Evolutionary conservation across 2,329 filamentous ascomycete genomes (phyloP).

Genomic region (Aspergillus luchuensis): DNA sequence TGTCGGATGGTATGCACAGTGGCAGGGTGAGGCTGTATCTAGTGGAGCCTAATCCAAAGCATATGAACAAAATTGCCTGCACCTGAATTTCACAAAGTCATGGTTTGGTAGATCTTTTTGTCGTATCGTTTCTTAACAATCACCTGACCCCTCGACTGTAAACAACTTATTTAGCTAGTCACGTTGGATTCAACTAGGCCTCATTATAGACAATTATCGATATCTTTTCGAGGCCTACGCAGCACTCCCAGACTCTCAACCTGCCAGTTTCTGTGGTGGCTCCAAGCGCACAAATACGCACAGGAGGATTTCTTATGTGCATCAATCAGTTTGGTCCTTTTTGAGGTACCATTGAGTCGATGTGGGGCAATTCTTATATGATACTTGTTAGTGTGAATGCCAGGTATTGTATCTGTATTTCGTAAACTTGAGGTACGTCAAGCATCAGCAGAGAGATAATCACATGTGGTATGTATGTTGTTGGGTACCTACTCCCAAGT

Average conservation of each 20-base stretch:
- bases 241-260: background rate
- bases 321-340: background rate
- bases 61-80: background rate
- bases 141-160: too few species aligned
- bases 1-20: background rate
- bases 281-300: background rate
- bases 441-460: background rate
- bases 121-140: background rate
- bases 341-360: background rate
- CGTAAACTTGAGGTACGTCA: background rate
- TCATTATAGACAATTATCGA: too few species aligned
- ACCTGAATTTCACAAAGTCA: background rate
- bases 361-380: background rate
- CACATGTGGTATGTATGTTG: background rate
- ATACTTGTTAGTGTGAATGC: constrained; percentile 2
- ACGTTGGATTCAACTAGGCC: background rate
- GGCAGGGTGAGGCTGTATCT: background rate
- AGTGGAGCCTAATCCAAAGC: background rate
- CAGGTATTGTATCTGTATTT: constrained; percentile 12
- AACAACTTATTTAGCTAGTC: background rate
- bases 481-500: constrained; percentile 3
- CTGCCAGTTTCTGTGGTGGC: background rate
- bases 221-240: too few species aligned
- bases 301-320: constrained; percentile 2
- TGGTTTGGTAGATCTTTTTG: background rate